Evolutionary conservation across 116 monocot genomes (phyloP), one percentile per base, ranked within the genome.

Genomic region (Iris pallida): DNA sequence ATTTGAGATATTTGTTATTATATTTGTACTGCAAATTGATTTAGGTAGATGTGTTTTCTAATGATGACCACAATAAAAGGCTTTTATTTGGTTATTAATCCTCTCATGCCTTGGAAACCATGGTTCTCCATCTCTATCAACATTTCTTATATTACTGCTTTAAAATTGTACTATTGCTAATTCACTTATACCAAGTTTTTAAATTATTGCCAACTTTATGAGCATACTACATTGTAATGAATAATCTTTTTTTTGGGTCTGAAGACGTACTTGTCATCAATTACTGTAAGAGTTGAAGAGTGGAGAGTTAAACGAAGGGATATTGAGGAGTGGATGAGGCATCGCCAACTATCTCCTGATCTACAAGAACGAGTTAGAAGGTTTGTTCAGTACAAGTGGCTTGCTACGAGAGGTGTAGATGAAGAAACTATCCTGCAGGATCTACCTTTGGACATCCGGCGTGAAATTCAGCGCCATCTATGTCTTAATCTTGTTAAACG

Each of bases 261-360:
- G 3, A 60, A 95, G 96, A 84, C 89, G 20, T 96, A 86, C 67
- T 68, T 96, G 79, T 82, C 86, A 89, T 91, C 92, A 20, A 75
- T 79, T 20, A 90, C 87, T 46, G 77, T 87, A 42, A 87, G 87
- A 75, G 63, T 87, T 45, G 97, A 97, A 83, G 97, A 97, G 68
- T 97, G 97, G 97, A 74, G 97, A 44, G 88, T 97, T 9, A 97
- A 84, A 76, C 80, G 81, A 45, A 75, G 90, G 18, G 92, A 97
- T 61, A 87, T 90, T 5, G 97, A 97, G 63, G 89, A 92, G 73
- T 97, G 97, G 97, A 97, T 97, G 97, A 83, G 80, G 17, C 97
- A 97, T 76, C 80, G 97, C 0, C 93, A 97, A 71, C 82, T 97
- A 30, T 90, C 97, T 9, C 66, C 63, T 55, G 82, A 92, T 64